Evolutionary conservation across 805 yeast genomes (phyloP).

Genomic region (Kodamaea jinghongensis): DNA sequence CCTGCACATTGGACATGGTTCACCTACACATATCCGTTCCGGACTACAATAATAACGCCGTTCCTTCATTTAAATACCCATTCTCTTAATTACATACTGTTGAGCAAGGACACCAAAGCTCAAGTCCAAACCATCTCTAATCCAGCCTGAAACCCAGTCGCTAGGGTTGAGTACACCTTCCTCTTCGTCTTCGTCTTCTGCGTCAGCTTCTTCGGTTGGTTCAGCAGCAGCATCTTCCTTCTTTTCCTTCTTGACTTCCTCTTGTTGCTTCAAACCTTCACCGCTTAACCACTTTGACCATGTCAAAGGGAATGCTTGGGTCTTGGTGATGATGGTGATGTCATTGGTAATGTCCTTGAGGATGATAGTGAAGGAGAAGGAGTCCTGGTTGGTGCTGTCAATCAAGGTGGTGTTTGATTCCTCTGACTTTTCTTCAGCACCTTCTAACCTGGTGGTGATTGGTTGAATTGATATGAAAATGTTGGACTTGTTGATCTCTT

Average conservation of each 20-base stretch:
- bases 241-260: conserved; percentile 4
- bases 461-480: conserved; percentile 73
- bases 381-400: conserved; percentile 46
- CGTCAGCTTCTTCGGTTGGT: conserved; percentile 15
- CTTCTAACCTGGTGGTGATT: conserved; percentile 34
- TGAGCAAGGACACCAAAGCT: conserved; percentile 88
- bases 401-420: conserved; percentile 35
- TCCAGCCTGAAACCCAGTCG: conserved; percentile 46
- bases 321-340: conserved; percentile 67
- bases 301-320: conserved; percentile 85
- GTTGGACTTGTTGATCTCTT: conserved; percentile 47
- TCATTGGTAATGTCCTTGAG: conserved; percentile 78
- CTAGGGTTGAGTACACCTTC: conserved; percentile 31
- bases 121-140: conserved; percentile 62
- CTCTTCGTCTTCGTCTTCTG: conserved; percentile 17
- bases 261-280: conserved; percentile 19
- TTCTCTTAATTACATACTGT: conserved; percentile 83
- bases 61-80: conserved; percentile 54
- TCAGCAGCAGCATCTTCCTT: conserved; percentile 15
- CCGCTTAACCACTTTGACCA: conserved; percentile 95
- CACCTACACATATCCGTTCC: neutral
- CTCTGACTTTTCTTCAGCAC: conserved; percentile 14
- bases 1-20: neutral
- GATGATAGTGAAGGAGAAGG: conserved; percentile 74
- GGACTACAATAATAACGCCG: neutral